A percentile compares a stretch with the other conserved stretches of the same genome.
Evolutionary conservation across 306 rosid species (phyloP).

Genomic region (Pueraria montana): DNA sequence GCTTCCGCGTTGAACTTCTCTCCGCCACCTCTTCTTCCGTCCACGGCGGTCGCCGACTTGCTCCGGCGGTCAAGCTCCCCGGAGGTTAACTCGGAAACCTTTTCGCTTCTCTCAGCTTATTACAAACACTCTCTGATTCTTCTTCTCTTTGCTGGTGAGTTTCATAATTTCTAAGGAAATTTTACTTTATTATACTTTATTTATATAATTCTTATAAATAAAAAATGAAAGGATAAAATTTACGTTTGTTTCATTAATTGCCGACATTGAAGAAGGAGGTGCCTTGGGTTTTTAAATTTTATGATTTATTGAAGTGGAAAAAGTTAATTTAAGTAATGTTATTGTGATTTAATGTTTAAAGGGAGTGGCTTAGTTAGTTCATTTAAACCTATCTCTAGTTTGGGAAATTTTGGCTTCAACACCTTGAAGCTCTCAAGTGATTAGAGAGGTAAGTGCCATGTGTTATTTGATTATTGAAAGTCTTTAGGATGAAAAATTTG

Average conservation of each 20-base stretch:
- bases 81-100: neutral
- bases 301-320: constrained; percentile 13
- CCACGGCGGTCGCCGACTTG: constrained; percentile 45
- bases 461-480: constrained; percentile 15
- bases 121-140: constrained; percentile 33
- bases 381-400: constrained; percentile 13
- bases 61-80: constrained; percentile 28
- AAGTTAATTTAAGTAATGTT: constrained; percentile 25
- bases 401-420: constrained; percentile 25
- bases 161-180: neutral
- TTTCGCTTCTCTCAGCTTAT: constrained; percentile 39
- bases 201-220: neutral
- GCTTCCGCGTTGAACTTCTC: constrained; percentile 17
- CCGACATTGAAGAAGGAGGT: neutral
- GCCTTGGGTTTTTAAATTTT: neutral
- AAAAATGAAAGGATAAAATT: neutral
- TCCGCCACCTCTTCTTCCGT: constrained; percentile 29
- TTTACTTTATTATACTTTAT: neutral
- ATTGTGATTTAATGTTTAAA: constrained; percentile 40
- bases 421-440: constrained; percentile 13
- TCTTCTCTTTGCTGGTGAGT: constrained; percentile 36
- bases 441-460: constrained; percentile 23
- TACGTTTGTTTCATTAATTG: constrained; percentile 27
- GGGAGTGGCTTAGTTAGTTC: constrained; percentile 11
- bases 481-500: neutral